Percentiles rank a stretch among this genome's conserved stretches.
phyloP scores from a whole-genome alignment of 441 rosid species.

The Bruguiera hainesii region DNA sequence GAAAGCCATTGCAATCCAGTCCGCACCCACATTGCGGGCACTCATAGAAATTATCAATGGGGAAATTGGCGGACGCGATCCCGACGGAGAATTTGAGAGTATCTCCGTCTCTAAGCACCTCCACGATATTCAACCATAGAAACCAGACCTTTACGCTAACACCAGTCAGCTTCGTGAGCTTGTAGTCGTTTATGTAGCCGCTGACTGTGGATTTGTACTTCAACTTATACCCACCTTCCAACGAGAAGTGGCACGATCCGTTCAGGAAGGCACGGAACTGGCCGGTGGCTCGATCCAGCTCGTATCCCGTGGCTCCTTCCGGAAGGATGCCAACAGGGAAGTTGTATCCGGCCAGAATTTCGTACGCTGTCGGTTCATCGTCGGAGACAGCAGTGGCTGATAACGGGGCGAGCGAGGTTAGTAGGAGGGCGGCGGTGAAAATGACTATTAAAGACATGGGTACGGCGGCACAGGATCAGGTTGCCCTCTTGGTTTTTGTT shows the following conservation, averaged over 20 bases:
- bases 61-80: slow-evolving; percentile 72
- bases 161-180: slow-evolving; percentile 52
- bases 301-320: slow-evolving; percentile 52
- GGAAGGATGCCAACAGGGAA: slow-evolving; percentile 87
- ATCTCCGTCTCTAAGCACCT: slow-evolving; percentile 56
- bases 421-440: slow-evolving; percentile 20
- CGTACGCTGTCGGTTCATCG: slow-evolving; percentile 46
- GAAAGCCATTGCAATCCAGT: slow-evolving; percentile 44
- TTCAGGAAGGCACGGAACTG: slow-evolving; percentile 47
- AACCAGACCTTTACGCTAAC: slow-evolving; percentile 72
- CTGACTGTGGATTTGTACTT: slow-evolving; percentile 65
- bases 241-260: slow-evolving; percentile 68
- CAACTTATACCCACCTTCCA: slow-evolving; percentile 77
- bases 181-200: slow-evolving; percentile 52
- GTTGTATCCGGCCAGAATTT: slow-evolving; percentile 53
- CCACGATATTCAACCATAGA: slow-evolving; percentile 79
- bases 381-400: slow-evolving; percentile 11
- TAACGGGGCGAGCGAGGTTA: slow-evolving; percentile 16
- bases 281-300: slow-evolving; percentile 52
- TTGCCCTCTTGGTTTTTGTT: too few relatives aligned
- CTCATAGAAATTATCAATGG: slow-evolving; percentile 64
- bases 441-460: slow-evolving; percentile 11
- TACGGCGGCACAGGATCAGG: background rate
- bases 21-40: slow-evolving; percentile 94
- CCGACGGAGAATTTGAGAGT: slow-evolving; percentile 83